Conservation (phyloP, 352 stramenopile species). For the Phytopythium helicoides region DNA sequence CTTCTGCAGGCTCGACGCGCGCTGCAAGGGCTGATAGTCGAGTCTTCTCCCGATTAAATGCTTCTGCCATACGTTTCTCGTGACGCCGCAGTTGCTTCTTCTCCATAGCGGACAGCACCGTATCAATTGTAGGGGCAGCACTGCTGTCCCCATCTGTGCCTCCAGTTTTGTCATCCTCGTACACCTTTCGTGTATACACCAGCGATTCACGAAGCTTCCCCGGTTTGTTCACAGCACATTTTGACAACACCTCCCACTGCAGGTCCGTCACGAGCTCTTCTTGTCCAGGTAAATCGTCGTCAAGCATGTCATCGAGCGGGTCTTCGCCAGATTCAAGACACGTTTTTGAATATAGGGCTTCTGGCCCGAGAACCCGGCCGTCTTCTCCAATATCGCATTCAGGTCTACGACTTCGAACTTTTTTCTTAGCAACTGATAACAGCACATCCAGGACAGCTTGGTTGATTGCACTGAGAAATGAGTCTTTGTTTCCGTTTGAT, state of each 20-base stretch:
- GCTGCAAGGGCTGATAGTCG: constrained; percentile 42
- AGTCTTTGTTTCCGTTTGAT: constrained; percentile 8
- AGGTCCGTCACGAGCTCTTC: constrained; percentile 70
- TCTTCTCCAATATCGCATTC: constrained; percentile 6
- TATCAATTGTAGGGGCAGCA: constrained; percentile 23
- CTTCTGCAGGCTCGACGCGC: constrained; percentile 31
- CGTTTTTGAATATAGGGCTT: not conserved
- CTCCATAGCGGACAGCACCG: constrained; percentile 43
- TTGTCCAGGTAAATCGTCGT: constrained; percentile 25
- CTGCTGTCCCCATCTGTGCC: not conserved
- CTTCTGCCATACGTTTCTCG: constrained; percentile 33
- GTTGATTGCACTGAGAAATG: constrained; percentile 31
- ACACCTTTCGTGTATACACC: constrained; percentile 49
- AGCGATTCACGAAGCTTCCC: constrained; percentile 50
- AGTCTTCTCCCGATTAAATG: constrained; percentile 61
- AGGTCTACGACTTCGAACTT: constrained; percentile 44
- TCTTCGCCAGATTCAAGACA: constrained; percentile 23
- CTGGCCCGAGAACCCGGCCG: not conserved
- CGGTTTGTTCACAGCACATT: constrained; percentile 41
- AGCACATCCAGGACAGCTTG: constrained; percentile 58
- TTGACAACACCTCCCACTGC: constrained; percentile 68
- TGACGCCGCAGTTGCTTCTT: constrained; percentile 43
- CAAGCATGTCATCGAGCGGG: constrained; percentile 57
- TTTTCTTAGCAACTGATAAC: constrained; percentile 47
- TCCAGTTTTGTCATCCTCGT: constrained; percentile 30